Conservation (phyloP, 306 rosid species). For the Prunus campanulata region DNA sequence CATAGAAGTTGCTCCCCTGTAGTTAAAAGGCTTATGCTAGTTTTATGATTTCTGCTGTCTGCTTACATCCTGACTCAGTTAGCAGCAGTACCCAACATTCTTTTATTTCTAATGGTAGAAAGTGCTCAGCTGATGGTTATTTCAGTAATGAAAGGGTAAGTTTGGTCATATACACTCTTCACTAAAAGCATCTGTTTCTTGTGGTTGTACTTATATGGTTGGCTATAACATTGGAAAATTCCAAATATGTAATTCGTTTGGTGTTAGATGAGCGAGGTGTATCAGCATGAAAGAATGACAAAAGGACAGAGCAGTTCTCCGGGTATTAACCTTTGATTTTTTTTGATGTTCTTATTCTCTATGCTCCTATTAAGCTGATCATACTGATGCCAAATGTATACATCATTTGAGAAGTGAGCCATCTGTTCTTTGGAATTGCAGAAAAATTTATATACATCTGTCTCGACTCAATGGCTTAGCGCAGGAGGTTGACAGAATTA, state of each 20-base stretch:
- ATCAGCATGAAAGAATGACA: slow-evolving; percentile 37
- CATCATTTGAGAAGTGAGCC: slow-evolving; percentile 11
- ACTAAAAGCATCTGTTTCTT: background rate
- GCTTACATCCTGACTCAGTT: slow-evolving; percentile 42
- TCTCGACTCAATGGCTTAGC: slow-evolving; percentile 8
- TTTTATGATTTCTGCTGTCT: slow-evolving; percentile 16
- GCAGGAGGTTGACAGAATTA: slow-evolving; percentile 7
- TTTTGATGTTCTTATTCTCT: background rate
- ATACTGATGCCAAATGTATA: slow-evolving; percentile 7
- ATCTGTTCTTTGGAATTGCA: slow-evolving; percentile 5
- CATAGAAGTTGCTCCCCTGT: background rate
- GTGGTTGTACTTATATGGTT: background rate
- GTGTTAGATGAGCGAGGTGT: slow-evolving; percentile 40
- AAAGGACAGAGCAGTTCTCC: slow-evolving; percentile 43
- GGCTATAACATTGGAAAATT: slow-evolving; percentile 2
- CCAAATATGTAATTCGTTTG: slow-evolving; percentile 19
- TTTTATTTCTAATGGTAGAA: slow-evolving; percentile 32
- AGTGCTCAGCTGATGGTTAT: slow-evolving; percentile 36
- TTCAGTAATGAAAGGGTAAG: slow-evolving; percentile 43
- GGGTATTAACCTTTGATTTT: slow-evolving; percentile 41
- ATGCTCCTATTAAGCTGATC: background rate
- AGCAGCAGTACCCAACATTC: slow-evolving; percentile 31
- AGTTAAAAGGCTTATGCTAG: slow-evolving; percentile 18
- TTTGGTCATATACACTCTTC: slow-evolving; percentile 17
- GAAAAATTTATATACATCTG: slow-evolving; percentile 3